Conservation (phyloP, 2,329 filamentous ascomycete species). For the Berkeleyomyces basicola region DNA sequence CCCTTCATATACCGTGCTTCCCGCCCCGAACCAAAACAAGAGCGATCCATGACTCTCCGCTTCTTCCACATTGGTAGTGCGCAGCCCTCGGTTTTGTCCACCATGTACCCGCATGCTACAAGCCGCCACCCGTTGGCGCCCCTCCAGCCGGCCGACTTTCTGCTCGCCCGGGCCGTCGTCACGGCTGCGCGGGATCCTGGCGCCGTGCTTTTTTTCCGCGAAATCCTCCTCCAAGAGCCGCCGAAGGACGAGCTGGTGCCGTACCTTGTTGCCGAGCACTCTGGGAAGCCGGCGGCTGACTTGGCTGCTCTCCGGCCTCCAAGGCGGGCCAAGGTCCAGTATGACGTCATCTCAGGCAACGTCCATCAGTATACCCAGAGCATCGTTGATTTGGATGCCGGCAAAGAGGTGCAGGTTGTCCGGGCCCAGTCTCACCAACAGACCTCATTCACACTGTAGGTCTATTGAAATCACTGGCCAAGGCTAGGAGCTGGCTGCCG, state of each 20-base stretch:
- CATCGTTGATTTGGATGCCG: conserved; percentile 24
- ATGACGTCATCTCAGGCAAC: conserved; percentile 24
- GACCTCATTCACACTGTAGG: conserved; percentile 23
- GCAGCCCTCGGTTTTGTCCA: not conserved
- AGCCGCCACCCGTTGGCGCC: conserved; percentile 29
- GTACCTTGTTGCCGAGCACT: conserved; percentile 42
- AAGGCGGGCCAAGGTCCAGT: conserved; percentile 30
- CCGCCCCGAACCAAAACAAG: not conserved
- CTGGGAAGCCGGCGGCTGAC: conserved; percentile 27
- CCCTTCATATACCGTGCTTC: no score
- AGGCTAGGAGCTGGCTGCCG: not conserved
- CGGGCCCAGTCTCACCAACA: conserved; percentile 19
- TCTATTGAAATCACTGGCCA: not conserved
- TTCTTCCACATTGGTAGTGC: not conserved
- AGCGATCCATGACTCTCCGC: not conserved
- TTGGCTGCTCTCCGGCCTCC: conserved; percentile 21
- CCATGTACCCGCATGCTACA: not conserved
- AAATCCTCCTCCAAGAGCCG: conserved; percentile 47
- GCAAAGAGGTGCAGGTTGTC: conserved; percentile 5
- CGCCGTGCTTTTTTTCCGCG: conserved; percentile 32
- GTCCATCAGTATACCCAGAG: conserved; percentile 22
- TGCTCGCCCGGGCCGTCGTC: conserved; percentile 28
- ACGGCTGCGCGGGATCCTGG: conserved; percentile 1
- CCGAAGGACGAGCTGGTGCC: conserved; percentile 39
- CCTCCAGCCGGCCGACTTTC: conserved; percentile 33